Percentiles rank a stretch among this genome's conserved stretches.
Evolutionary conservation across 139 green algal species (phyloP).

Genomic region (Chlamydomonas applanata): DNA sequence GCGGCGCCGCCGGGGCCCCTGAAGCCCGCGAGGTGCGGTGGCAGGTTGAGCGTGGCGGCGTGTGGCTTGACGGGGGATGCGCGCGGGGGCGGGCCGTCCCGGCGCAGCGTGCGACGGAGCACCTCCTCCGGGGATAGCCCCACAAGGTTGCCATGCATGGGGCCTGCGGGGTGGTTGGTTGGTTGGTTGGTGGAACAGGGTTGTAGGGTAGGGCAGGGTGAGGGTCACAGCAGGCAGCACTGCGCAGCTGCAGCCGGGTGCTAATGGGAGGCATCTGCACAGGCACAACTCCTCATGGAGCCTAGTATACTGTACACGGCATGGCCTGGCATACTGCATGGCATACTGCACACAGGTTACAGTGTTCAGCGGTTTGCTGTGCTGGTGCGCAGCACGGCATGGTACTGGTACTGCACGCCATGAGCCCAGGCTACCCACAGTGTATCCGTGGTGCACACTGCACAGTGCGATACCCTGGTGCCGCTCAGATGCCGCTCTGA

Average conservation of each 20-base stretch:
- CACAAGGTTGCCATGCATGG: background rate
- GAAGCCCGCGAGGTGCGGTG: constrained; percentile 8
- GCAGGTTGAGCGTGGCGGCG: background rate
- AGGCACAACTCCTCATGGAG: background rate
- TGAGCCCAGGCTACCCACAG: too few species aligned
- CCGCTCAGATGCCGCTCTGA: background rate
- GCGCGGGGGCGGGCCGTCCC: background rate
- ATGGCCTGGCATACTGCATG: background rate
- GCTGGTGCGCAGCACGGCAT: background rate
- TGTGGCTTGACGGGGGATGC: constrained; percentile 1
- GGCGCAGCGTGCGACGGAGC: background rate
- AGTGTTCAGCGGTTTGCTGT: background rate
- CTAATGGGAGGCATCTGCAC: background rate
- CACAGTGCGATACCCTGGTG: background rate
- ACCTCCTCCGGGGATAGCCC: constrained; percentile 5
- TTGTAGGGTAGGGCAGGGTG: too few species aligned
- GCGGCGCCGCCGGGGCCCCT: too few species aligned
- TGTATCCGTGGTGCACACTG: too few species aligned
- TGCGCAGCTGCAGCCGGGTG: background rate
- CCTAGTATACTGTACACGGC: background rate
- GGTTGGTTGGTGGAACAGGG: too few species aligned
- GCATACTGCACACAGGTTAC: background rate
- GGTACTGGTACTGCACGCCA: too few species aligned
- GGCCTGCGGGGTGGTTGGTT: too few species aligned
- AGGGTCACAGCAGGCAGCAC: too few species aligned